Evolutionary conservation across 345 rosid species (phyloP).

Genomic region (Eucalyptus melliodora): DNA sequence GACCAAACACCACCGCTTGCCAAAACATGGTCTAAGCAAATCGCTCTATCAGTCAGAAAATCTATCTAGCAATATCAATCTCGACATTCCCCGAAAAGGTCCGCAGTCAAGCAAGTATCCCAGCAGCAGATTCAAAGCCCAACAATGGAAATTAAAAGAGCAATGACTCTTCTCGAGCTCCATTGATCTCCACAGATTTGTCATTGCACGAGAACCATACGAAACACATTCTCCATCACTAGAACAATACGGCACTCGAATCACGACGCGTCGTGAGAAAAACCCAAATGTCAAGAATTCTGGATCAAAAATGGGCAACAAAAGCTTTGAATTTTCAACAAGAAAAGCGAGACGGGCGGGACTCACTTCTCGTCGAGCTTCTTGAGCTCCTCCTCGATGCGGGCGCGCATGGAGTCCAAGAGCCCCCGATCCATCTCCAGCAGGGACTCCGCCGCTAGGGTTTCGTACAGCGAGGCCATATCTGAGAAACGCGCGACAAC

Average conservation of each 20-base stretch:
- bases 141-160: neutral
- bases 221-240: neutral
- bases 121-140: neutral
- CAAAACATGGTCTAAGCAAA: neutral
- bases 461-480: conserved; percentile 84
- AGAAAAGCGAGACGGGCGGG: neutral
- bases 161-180: neutral
- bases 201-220: neutral
- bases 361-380: conserved; percentile 92
- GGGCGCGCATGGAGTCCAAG: conserved; percentile 51
- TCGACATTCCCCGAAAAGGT: neutral
- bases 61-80: neutral
- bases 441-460: conserved; percentile 61
- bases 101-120: neutral
- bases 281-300: neutral
- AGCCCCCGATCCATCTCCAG: conserved; percentile 61
- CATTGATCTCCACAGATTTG: neutral
- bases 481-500: conserved; percentile 12
- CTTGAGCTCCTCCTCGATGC: conserved; percentile 75
- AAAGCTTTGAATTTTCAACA: neutral
- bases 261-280: neutral
- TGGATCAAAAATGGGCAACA: neutral
- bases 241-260: neutral
- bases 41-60: neutral
- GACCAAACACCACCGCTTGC: neutral